A percentile compares a stretch with the other conserved stretches of the same genome.
phyloP scores from a whole-genome alignment of 345 rosid species.

The Carallia pectinifolia region DNA sequence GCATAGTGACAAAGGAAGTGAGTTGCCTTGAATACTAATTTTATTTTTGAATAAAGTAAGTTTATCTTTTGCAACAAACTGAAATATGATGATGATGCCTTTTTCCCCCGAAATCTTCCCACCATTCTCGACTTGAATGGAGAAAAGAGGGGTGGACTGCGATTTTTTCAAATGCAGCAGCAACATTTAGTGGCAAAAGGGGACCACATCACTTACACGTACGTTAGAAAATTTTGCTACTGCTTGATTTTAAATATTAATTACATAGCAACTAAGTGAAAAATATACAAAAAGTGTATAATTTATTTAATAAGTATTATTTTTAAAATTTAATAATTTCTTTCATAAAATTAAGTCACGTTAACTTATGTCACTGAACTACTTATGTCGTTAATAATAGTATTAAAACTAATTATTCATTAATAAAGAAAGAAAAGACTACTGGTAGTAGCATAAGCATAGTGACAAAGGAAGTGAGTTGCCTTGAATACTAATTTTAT shows the following conservation, averaged over 20 bases:
- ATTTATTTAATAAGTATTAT: too few relatives aligned
- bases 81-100: not conserved
- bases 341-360: too few relatives aligned
- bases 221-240: not conserved
- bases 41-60: too few relatives aligned
- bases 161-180: slow-evolving; percentile 4
- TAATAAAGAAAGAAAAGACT: not conserved
- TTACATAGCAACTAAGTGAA: too few relatives aligned
- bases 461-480: slow-evolving; percentile 7
- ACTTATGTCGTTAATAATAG: too few relatives aligned
- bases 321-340: too few relatives aligned
- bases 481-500: too few relatives aligned
- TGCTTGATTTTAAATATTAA: not conserved
- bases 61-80: not conserved
- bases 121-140: slow-evolving; percentile 32
- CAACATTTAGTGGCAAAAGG: not conserved
- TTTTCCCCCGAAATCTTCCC: slow-evolving; percentile 19
- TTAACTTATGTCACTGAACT: too few relatives aligned
- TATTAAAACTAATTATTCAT: too few relatives aligned
- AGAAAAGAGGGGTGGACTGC: not conserved
- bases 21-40: not conserved
- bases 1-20: slow-evolving; percentile 10
- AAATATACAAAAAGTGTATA: too few relatives aligned
- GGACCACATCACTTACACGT: not conserved
- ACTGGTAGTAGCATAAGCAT: not conserved